A percentile compares a stretch with the other conserved stretches of the same genome.
Conservation (phyloP, 2,329 filamentous ascomycete species). For the Phialophora verrucosa region DNA sequence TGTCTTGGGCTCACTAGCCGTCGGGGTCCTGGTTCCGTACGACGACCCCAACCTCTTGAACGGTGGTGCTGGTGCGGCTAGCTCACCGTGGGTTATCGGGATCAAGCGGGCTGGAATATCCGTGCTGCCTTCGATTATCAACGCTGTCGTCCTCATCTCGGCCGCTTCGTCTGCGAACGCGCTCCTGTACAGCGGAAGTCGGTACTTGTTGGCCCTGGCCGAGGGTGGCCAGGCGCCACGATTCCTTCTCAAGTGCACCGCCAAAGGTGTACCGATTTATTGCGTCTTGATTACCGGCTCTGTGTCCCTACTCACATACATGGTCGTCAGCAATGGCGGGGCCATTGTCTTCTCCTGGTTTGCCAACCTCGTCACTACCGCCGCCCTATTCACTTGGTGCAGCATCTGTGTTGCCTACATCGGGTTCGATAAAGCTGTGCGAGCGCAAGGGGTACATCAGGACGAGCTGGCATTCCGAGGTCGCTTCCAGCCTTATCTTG, state of each 20-base stretch:
- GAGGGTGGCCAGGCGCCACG: slow-evolving; percentile 59
- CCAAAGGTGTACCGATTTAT: slow-evolving; percentile 63
- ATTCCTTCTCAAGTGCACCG: slow-evolving; percentile 65
- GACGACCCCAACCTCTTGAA: slow-evolving; percentile 52
- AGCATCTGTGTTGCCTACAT: slow-evolving; percentile 56
- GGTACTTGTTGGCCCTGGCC: slow-evolving; percentile 56
- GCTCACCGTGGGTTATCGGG: slow-evolving; percentile 61
- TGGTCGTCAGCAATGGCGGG: background rate
- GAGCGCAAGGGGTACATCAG: slow-evolving; percentile 47
- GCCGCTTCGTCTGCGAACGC: slow-evolving; percentile 74
- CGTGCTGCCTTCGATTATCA: slow-evolving; percentile 73
- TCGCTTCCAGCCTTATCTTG: slow-evolving; percentile 60
- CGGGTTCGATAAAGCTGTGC: slow-evolving; percentile 52
- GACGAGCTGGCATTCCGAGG: slow-evolving; percentile 49
- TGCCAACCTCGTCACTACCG: slow-evolving; percentile 54
- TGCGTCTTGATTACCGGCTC: background rate
- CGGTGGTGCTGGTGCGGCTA: slow-evolving; percentile 46
- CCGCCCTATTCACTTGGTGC: slow-evolving; percentile 58
- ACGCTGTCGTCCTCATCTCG: slow-evolving; percentile 74
- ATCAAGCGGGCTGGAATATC: slow-evolving; percentile 57
- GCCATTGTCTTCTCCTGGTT: slow-evolving; percentile 54
- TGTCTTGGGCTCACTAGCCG: slow-evolving; percentile 72
- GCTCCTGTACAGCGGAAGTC: slow-evolving; percentile 62
- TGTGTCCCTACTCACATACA: background rate
- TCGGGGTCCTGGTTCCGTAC: slow-evolving; percentile 79